phyloP scores from a whole-genome alignment of 495 filamentous ascomycete genomes.

The Podospora sp. region DNA sequence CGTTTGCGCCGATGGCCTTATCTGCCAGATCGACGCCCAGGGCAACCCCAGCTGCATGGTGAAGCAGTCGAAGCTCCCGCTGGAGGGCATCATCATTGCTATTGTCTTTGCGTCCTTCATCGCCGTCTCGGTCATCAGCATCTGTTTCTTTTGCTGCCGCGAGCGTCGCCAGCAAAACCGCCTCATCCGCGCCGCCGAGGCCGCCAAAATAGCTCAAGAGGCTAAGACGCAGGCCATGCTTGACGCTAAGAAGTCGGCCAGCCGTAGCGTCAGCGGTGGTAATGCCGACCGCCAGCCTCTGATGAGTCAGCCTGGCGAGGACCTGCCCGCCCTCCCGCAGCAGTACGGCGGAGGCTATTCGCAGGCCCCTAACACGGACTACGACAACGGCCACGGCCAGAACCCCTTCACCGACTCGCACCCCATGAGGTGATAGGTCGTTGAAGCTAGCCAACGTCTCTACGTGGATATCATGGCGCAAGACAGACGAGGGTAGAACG shows the following conservation, averaged over 20 bases:
- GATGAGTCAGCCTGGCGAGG: slow-evolving; percentile 28
- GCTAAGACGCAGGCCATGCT: slow-evolving; percentile 30
- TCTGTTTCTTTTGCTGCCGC: slow-evolving; percentile 47
- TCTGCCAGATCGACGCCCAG: slow-evolving; percentile 43
- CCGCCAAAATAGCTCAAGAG: slow-evolving; percentile 42
- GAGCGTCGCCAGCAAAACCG: slow-evolving; percentile 40
- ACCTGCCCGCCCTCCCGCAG: slow-evolving; percentile 20
- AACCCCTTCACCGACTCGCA: slow-evolving; percentile 34
- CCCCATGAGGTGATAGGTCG: slow-evolving; percentile 21
- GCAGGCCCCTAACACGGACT: slow-evolving; percentile 4
- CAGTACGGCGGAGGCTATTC: slow-evolving; percentile 15
- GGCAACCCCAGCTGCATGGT: slow-evolving; percentile 49
- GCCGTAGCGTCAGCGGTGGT: slow-evolving; percentile 80
- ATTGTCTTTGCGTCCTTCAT: slow-evolving; percentile 43
- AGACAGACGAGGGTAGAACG: background rate
- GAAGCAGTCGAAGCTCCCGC: slow-evolving; percentile 37
- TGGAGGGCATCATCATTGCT: slow-evolving; percentile 46
- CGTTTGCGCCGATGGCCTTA: slow-evolving; percentile 47
- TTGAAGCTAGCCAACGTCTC: background rate
- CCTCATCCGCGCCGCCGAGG: slow-evolving; percentile 36
- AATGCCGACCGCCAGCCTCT: slow-evolving; percentile 43
- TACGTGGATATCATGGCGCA: background rate
- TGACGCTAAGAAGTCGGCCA: slow-evolving; percentile 38
- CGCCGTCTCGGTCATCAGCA: slow-evolving; percentile 28
- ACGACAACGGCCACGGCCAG: slow-evolving; percentile 13